A percentile compares a stretch with the other conserved stretches of the same genome.
Evolutionary conservation across 768 basidiomycete species (phyloP).

Genomic region (Hericium alpestre): DNA sequence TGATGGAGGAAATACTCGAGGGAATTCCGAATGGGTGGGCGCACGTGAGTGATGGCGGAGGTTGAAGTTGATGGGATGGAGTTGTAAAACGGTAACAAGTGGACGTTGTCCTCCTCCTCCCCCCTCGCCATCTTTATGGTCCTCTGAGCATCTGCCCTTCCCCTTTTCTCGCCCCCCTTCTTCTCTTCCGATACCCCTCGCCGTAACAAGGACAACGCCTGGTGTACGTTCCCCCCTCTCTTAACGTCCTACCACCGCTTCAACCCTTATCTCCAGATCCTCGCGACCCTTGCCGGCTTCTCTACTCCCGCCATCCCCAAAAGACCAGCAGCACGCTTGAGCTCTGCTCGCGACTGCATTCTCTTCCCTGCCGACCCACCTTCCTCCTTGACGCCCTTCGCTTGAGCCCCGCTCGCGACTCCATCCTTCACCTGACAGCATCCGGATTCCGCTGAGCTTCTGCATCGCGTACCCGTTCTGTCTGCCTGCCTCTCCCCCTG

Average conservation of each 20-base stretch:
- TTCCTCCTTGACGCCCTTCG: background rate
- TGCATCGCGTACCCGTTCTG: slow-evolving; percentile 32
- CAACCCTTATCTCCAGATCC: slow-evolving; percentile 34
- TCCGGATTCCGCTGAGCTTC: slow-evolving; percentile 36
- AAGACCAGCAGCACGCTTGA: slow-evolving; percentile 29
- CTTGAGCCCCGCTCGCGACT: slow-evolving; percentile 10
- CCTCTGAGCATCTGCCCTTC: slow-evolving; percentile 16
- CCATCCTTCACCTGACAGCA: slow-evolving; percentile 25
- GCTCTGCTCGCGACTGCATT: slow-evolving; percentile 48
- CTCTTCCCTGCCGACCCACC: slow-evolving; percentile 16
- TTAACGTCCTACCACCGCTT: background rate
- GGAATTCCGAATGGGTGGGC: background rate
- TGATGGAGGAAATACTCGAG: background rate
- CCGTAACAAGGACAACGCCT: slow-evolving; percentile 46
- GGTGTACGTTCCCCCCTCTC: slow-evolving; percentile 23
- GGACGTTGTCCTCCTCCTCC: background rate
- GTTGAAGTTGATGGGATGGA: background rate
- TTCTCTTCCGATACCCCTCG: slow-evolving; percentile 30
- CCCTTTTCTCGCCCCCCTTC: slow-evolving; percentile 19
- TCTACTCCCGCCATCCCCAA: slow-evolving; percentile 35
- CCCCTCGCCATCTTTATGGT: slow-evolving; percentile 11
- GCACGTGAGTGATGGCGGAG: background rate
- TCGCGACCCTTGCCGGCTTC: slow-evolving; percentile 94
- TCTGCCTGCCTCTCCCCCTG: slow-evolving; percentile 2
- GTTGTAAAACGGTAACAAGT: background rate